Conservation (phyloP, 2,329 filamentous ascomycete species). For the Phialemoniopsis sp. region DNA sequence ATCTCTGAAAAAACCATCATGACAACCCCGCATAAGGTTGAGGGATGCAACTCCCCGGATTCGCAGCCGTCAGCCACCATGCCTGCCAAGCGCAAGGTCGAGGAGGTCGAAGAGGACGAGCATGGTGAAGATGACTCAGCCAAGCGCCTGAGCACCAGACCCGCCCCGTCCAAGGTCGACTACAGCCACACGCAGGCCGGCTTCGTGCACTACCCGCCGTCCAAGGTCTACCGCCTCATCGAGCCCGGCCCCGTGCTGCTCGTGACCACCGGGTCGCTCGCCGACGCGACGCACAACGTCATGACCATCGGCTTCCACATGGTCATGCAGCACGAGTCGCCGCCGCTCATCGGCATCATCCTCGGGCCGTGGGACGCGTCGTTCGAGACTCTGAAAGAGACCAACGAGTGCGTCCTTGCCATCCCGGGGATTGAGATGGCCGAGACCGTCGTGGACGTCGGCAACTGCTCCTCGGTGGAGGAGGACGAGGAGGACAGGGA, state of each 20-base stretch:
- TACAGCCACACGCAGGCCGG: too few relatives aligned
- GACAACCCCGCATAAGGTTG: too few relatives aligned
- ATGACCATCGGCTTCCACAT: constrained; percentile 33
- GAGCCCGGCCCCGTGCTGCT: constrained; percentile 27
- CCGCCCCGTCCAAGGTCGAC: too few relatives aligned
- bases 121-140: too few relatives aligned
- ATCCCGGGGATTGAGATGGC: constrained; percentile 9
- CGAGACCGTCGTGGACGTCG: constrained; percentile 22
- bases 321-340: constrained; percentile 27
- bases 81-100: too few relatives aligned
- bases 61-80: too few relatives aligned
- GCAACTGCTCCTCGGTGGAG: constrained; percentile 23
- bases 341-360: constrained; percentile 22
- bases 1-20: too few relatives aligned
- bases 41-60: too few relatives aligned
- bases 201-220: constrained; percentile 6
- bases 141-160: too few relatives aligned
- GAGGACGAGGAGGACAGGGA: constrained; percentile 4
- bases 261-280: constrained; percentile 23
- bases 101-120: too few relatives aligned
- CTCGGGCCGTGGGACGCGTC: constrained; percentile 28
- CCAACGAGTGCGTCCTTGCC: constrained; percentile 24
- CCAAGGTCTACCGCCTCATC: constrained; percentile 26
- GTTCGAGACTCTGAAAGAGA: constrained; percentile 19
- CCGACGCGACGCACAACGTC: constrained; percentile 24